Evolutionary conservation across 257 asterid genomes (phyloP).

Genomic region (Asclepias syriaca): DNA sequence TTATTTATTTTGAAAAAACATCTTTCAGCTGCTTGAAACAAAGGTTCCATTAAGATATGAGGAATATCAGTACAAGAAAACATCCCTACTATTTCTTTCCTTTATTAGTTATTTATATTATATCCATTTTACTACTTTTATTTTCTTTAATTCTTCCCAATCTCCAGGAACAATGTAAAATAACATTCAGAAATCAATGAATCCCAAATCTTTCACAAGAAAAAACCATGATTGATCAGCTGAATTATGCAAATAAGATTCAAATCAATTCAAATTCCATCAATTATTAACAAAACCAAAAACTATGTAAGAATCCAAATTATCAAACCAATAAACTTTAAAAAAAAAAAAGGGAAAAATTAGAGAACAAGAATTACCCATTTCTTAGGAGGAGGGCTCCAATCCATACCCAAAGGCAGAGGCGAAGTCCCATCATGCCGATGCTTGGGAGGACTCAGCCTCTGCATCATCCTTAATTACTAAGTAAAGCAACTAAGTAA

Average conservation of each 20-base stretch:
- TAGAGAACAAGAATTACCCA: slow-evolving; percentile 47
- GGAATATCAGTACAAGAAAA: neutral
- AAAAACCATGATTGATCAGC: neutral
- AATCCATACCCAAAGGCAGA: slow-evolving; percentile 99
- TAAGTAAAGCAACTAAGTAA: neutral
- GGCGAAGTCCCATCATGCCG: slow-evolving; percentile 99
- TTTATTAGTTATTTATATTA: neutral
- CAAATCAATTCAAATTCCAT: neutral
- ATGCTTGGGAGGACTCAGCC: slow-evolving; percentile 91
- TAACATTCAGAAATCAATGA: neutral
- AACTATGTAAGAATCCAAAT: neutral
- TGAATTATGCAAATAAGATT: neutral
- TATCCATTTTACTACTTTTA: neutral
- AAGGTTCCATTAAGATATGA: neutral
- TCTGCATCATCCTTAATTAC: slow-evolving; percentile 49
- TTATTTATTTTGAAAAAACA: neutral
- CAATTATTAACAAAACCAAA: neutral
- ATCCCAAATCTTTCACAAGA: slow-evolving; percentile 2
- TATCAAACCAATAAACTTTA: neutral
- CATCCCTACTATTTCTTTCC: neutral
- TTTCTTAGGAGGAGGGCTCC: slow-evolving; percentile 94
- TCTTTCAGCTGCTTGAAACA: neutral
- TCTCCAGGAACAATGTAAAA: neutral
- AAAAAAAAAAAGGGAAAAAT: neutral
- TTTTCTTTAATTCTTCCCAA: no score